Percentiles rank a stretch among this genome's conserved stretches.
phyloP scores from a whole-genome alignment of 805 yeast genomes.

The Kluyveromyces nonfermentans region DNA sequence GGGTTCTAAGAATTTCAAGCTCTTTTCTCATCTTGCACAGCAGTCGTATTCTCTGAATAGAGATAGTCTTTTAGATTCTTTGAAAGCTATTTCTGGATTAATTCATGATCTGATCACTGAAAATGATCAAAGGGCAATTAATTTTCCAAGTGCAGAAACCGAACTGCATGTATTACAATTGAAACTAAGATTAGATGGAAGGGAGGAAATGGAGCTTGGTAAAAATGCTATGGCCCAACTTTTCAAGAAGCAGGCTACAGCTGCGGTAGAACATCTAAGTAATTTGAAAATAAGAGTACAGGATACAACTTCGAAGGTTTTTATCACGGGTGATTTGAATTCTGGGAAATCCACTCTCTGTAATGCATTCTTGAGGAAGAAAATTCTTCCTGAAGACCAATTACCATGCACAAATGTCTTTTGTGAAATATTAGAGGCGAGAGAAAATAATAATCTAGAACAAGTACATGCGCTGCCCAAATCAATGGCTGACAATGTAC shows the following conservation, averaged over 20 bases:
- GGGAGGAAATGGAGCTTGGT: constrained; percentile 48
- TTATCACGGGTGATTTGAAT: constrained; percentile 93
- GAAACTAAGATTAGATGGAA: constrained; percentile 19
- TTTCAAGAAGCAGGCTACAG: constrained; percentile 56
- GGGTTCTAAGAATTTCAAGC: constrained; percentile 16
- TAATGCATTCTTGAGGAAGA: constrained; percentile 72
- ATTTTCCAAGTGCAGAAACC: constrained; percentile 40
- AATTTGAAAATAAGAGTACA: constrained; percentile 76
- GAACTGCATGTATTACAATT: constrained; percentile 19
- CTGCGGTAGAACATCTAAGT: constrained; percentile 55
- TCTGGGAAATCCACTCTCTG: constrained; percentile 96
- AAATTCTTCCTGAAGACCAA: constrained; percentile 87
- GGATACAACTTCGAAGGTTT: constrained; percentile 86
- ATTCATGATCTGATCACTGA: constrained; percentile 44
- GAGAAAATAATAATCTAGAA: constrained; percentile 64
- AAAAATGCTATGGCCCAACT: constrained; percentile 59
- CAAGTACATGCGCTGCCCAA: constrained; percentile 87
- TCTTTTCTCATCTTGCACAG: constrained; percentile 47
- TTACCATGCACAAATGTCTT: constrained; percentile 96
- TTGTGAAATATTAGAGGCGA: constrained; percentile 85
- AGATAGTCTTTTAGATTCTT: constrained; percentile 51
- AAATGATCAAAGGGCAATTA: constrained; percentile 51
- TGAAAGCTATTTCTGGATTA: constrained; percentile 43
- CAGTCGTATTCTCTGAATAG: constrained; percentile 68
- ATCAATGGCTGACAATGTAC: constrained; percentile 29